Percentiles rank a stretch among this genome's conserved stretches.
Evolutionary conservation across 179 eudicot species (phyloP).

Genomic region (Sideroxylon spinosum): DNA sequence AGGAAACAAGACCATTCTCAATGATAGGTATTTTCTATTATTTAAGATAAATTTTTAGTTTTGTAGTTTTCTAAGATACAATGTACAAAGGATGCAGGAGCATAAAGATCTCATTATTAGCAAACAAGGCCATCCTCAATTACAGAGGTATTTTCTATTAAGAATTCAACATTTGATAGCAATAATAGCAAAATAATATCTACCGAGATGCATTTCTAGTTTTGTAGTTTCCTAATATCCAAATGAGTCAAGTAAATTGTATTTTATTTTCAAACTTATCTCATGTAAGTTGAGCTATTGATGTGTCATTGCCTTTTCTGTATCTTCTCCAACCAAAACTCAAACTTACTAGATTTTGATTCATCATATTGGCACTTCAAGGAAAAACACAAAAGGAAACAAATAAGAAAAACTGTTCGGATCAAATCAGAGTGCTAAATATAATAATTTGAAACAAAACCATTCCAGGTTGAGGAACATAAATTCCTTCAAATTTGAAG

Average conservation of each 20-base stretch:
- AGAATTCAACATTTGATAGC: neutral
- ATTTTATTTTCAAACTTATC: neutral
- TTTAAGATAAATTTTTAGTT: neutral
- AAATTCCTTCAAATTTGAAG: neutral
- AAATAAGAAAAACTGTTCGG: neutral
- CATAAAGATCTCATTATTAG: constrained; percentile 3
- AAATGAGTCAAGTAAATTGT: neutral
- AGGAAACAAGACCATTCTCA: neutral
- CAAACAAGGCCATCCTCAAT: neutral
- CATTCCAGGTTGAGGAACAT: neutral
- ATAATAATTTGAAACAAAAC: neutral
- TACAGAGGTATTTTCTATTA: neutral
- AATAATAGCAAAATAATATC: neutral
- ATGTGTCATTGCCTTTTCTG: neutral
- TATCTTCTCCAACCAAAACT: neutral
- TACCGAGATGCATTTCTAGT: neutral
- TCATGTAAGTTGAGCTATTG: neutral
- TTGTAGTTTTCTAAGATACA: neutral
- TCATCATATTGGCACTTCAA: neutral
- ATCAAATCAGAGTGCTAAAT: neutral
- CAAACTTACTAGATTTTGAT: neutral
- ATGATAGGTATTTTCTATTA: neutral
- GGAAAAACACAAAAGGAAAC: neutral
- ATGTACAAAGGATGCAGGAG: neutral
- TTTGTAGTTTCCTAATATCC: neutral